Evolutionary conservation across 768 basidiomycete species (phyloP).

Genomic region (Boletus speciosus): DNA sequence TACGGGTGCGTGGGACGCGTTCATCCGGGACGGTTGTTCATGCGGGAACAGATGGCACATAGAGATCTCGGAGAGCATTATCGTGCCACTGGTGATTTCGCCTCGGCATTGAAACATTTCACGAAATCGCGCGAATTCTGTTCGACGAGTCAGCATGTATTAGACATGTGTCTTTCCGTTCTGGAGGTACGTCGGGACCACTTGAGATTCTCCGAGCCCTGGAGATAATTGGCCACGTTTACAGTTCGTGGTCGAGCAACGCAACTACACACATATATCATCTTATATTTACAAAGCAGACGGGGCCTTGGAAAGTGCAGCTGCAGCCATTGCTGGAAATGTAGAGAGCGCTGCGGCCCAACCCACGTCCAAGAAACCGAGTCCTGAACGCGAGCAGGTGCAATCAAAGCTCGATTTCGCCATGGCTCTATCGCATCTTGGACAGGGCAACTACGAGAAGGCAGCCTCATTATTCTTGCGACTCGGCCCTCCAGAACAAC

Average conservation of each 20-base stretch:
- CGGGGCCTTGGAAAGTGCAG: slow-evolving; percentile 71
- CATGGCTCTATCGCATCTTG: slow-evolving; percentile 71
- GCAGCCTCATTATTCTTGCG: slow-evolving; percentile 74
- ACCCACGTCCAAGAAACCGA: slow-evolving; percentile 41
- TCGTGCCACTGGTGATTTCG: slow-evolving; percentile 68
- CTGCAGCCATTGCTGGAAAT: slow-evolving; percentile 33
- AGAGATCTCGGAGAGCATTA: slow-evolving; percentile 84
- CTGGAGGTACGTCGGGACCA: slow-evolving; percentile 54
- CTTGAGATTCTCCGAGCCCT: neutral
- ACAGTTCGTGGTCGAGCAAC: slow-evolving; percentile 81
- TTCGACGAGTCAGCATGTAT: slow-evolving; percentile 84
- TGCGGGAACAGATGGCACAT: slow-evolving; percentile 69
- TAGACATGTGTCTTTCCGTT: slow-evolving; percentile 87
- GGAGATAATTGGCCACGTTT: neutral
- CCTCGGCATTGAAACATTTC: slow-evolving; percentile 71
- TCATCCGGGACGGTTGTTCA: neutral
- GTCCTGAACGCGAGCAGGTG: slow-evolving; percentile 57
- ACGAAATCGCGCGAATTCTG: slow-evolving; percentile 94
- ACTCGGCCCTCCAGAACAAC: slow-evolving; percentile 57
- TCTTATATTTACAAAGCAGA: slow-evolving; percentile 98
- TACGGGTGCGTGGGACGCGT: slow-evolving; percentile 55
- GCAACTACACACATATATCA: slow-evolving; percentile 80
- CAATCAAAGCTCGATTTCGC: slow-evolving; percentile 82
- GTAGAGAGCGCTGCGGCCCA: slow-evolving; percentile 21
- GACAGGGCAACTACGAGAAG: slow-evolving; percentile 70